These are phyloP conservation scores for Nitzschia palea DNA, from an alignment of 108 stramenopile genomes.

Conservation along the genomic window DNA sequence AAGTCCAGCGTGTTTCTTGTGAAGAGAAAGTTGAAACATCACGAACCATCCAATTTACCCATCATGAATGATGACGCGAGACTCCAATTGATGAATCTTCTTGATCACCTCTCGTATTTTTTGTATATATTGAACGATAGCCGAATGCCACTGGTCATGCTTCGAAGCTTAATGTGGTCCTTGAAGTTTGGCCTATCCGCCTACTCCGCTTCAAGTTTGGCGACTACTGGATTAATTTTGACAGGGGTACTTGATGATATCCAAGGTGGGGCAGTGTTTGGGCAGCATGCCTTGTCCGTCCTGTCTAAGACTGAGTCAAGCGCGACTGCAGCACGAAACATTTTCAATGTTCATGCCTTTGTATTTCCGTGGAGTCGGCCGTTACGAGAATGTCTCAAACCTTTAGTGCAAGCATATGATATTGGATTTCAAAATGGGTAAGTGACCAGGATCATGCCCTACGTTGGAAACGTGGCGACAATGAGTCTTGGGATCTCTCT, in stretches of 20 bases:
- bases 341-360: slow-evolving; percentile 1
- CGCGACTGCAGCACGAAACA: not conserved
- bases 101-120: slow-evolving; percentile 1
- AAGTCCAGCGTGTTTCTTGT: too few species aligned
- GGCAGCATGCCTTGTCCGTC: not conserved
- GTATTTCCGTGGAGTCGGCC: slow-evolving; percentile 12
- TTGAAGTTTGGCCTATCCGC: slow-evolving; percentile 17
- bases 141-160: slow-evolving; percentile 1
- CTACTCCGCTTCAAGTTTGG: slow-evolving; percentile 7
- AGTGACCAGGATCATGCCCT: too few species aligned
- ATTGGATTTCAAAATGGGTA: slow-evolving; percentile 25
- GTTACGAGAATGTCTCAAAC: slow-evolving; percentile 1
- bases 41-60: too few species aligned
- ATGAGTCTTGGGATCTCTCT: too few species aligned
- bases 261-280: slow-evolving; percentile 1
- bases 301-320: not conserved
- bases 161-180: slow-evolving; percentile 3
- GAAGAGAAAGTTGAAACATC: too few species aligned
- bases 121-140: slow-evolving; percentile 8
- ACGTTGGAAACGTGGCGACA: too few species aligned
- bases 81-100: slow-evolving; percentile 8
- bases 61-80: slow-evolving; percentile 17
- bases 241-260: not conserved
- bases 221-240: not conserved
- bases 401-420: slow-evolving; percentile 17